Evolutionary conservation across 805 yeast species (phyloP), one percentile per base, ranked within the genome.

Genomic region (Saccharomycopsis malanga): DNA sequence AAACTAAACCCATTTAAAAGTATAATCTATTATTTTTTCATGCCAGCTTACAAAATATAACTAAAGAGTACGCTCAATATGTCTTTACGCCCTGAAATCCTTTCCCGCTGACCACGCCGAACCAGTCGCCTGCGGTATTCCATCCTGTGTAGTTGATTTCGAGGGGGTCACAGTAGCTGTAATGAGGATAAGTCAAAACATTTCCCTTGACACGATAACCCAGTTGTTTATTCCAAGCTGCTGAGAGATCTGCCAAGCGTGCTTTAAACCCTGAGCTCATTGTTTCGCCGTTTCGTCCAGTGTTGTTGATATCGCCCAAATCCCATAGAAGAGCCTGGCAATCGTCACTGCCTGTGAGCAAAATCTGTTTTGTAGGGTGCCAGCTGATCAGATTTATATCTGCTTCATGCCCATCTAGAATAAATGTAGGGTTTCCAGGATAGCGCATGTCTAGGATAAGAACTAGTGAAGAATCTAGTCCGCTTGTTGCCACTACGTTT

Each of bases 141-240:
- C 96, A 87, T 39, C 81, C 69, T 12, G 82, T 79, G 57, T 81
- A 77, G 63, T 88, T 89, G 18, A 88, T 74, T 62, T 89, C 97
- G 54, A 76, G 62, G 3, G 74, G 71, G 49, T 80, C 89, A 34
- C 73, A 71, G 59, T 75, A 81, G 5, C 78, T 80, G 49, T 72
- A 68, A 25, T 62, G 58, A 15, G 73, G 71, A 40, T 45, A 52
- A 17, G 43, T 54, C 15, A 34, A 39, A 14, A 47, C 38, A 36
- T 51, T 50, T 35, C 45, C 21, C 46, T 25, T 22, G 15, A 32
- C 15, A 15, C 10, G 5, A 24, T 30, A 10, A 22, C 15, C 3
- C 9, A 9, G 15, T 12, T 20, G 2, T 18, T 15, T 17, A 15
- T 32, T 24, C 15, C 49, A 36, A 17, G 44, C 44, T 20, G 38